A percentile compares a stretch with the other conserved stretches of the same genome.
phyloP scores from a whole-genome alignment of 2,329 filamentous ascomycete genomes.

The Fusarium cicatricum region DNA sequence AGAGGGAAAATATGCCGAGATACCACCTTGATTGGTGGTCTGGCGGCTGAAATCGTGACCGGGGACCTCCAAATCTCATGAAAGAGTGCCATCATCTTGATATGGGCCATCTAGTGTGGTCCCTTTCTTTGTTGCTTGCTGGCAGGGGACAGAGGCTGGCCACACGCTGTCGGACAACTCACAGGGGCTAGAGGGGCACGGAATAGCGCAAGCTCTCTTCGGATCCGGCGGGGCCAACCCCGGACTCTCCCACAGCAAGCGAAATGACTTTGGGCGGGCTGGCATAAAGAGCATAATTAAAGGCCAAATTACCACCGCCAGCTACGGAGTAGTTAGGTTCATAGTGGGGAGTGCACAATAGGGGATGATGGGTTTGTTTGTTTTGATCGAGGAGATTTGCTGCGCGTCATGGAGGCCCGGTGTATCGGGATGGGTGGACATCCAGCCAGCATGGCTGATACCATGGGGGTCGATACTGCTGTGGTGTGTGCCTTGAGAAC shows the following conservation, averaged over 20 bases:
- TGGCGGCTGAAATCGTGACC: conserved; percentile 8
- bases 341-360: conserved; percentile 39
- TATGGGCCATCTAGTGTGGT: conserved; percentile 24
- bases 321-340: conserved; percentile 32
- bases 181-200: too few relatives aligned
- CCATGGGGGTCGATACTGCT: conserved; percentile 15
- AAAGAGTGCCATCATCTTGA: conserved; percentile 34
- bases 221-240: conserved; percentile 36
- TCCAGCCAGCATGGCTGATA: conserved; percentile 21
- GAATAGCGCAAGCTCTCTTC: conserved; percentile 24
- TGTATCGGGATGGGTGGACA: conserved; percentile 28
- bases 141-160: conserved; percentile 21
- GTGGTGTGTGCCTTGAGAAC: conserved; percentile 30
- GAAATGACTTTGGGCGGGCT: conserved; percentile 43
- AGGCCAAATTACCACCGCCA: conserved; percentile 41
- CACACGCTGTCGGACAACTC: conserved; percentile 17
- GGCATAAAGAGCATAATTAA: conserved; percentile 44
- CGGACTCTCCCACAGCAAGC: conserved; percentile 44
- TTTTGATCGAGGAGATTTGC: conserved; percentile 43
- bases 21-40: conserved; percentile 34
- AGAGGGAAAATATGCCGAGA: conserved; percentile 31
- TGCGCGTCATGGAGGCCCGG: conserved; percentile 39
- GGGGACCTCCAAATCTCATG: conserved; percentile 22
- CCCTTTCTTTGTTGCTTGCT: conserved; percentile 6
- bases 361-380: conserved; percentile 41